Percentiles rank a stretch among this genome's conserved stretches.
phyloP scores from a whole-genome alignment of 805 yeast species.

The Debaryomyces maramus region DNA sequence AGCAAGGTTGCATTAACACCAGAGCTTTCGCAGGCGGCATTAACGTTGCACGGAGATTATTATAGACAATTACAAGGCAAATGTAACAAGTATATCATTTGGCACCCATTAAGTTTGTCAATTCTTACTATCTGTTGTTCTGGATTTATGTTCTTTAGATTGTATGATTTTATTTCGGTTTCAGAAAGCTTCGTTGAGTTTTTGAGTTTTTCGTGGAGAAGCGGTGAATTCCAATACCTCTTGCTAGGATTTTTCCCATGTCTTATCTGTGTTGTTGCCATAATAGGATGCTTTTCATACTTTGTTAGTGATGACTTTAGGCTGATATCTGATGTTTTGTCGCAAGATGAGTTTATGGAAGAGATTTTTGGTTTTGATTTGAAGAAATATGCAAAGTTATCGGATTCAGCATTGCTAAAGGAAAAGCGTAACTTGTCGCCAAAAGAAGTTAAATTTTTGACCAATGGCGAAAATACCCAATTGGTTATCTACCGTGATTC shows the following conservation, averaged over 20 bases:
- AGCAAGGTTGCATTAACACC: conserved; percentile 52
- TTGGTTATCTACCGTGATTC: conserved; percentile 63
- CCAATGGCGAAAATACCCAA: conserved; percentile 49
- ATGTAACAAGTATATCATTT: conserved; percentile 46
- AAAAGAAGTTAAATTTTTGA: conserved; percentile 25
- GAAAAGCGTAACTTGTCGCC: conserved; percentile 18
- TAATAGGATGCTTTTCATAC: conserved; percentile 40
- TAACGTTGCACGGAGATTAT: conserved; percentile 65
- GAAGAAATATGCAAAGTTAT: conserved; percentile 41
- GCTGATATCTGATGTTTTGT: conserved; percentile 30
- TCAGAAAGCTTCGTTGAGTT: conserved; percentile 34
- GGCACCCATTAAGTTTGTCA: conserved; percentile 35
- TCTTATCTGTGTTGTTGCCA: conserved; percentile 34
- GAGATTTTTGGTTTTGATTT: conserved; percentile 54
- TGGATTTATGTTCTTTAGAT: conserved; percentile 17
- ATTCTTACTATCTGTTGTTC: conserved; percentile 1
- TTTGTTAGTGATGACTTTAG: conserved; percentile 51
- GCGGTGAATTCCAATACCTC: conserved; percentile 24
- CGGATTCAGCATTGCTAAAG: conserved; percentile 17
- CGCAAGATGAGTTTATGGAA: conserved; percentile 21
- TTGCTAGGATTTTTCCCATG: conserved; percentile 36
- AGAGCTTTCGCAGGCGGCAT: conserved; percentile 56
- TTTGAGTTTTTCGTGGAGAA: conserved; percentile 17
- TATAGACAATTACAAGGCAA: conserved; percentile 47
- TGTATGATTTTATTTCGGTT: conserved; percentile 30